These are phyloP conservation scores for Phytophthora nicotianae DNA, from an alignment of 352 stramenopile species.

Conservation along the genomic window DNA sequence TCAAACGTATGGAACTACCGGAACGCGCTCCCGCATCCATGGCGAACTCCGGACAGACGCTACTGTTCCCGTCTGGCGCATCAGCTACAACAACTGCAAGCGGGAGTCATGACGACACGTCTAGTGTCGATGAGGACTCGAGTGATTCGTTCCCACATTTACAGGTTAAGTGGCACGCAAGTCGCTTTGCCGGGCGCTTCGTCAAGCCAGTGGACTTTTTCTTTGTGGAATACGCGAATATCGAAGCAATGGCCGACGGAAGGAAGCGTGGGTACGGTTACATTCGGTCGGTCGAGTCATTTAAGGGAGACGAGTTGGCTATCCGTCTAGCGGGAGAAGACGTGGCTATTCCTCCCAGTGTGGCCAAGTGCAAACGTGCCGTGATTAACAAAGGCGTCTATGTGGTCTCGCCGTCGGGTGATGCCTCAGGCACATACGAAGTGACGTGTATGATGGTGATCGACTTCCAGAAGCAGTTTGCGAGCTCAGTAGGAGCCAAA, in stretches of 20 bases:
- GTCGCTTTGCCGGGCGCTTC: conserved; percentile 78
- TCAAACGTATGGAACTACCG: conserved; percentile 79
- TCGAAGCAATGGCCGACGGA: conserved; percentile 70
- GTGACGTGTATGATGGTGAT: conserved; percentile 88
- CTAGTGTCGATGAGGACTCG: conserved; percentile 49
- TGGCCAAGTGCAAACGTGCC: conserved; percentile 87
- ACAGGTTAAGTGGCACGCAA: conserved; percentile 88
- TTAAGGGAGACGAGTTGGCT: conserved; percentile 80
- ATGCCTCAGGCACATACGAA: conserved; percentile 60
- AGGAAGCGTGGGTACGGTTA: conserved; percentile 77
- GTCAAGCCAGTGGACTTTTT: conserved; percentile 88
- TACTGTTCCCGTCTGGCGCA: conserved; percentile 29
- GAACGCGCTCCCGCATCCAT: conserved; percentile 18
- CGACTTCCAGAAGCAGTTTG: conserved; percentile 86
- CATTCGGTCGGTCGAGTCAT: conserved; percentile 80
- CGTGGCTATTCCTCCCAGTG: conserved; percentile 69
- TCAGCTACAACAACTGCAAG: conserved; percentile 37
- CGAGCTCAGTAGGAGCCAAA: conserved; percentile 54
- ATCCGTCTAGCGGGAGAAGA: conserved; percentile 68
- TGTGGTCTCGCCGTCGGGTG: conserved; percentile 51
- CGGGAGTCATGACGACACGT: conserved; percentile 47
- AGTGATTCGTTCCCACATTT: conserved; percentile 64
- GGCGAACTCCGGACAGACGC: conserved; percentile 27
- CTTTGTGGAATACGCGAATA: conserved; percentile 87
- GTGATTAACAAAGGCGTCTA: conserved; percentile 87